Base-by-base conservation (phyloP, 169 alveolate species). In the Eimeria tenella region DNA sequence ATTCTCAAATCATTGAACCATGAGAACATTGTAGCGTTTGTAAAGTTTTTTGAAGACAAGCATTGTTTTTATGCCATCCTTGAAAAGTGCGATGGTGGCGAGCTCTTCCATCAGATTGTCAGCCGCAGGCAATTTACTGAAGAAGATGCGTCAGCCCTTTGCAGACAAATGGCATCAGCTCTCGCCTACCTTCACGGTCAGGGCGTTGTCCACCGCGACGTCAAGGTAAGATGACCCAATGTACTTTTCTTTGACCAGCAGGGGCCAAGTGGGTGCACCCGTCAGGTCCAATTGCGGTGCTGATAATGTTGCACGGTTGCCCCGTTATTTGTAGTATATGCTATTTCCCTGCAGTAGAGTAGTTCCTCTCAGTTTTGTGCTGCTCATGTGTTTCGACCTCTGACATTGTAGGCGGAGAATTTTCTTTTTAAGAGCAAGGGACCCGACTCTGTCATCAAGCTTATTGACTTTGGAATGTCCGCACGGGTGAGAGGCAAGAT, bases 81-180 rank as follows among this genome's bases (percentile, higher is more conserved):
- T 90, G 98, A 97, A 86, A 94, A 94, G 86, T 96, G 98, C 81
- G 97, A 94, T 21, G 98, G 98, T 5, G 98, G 98, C 11, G 98
- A 96, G 63, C 94, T 97, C 87, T 96, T 96, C 89, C 95, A 96
- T 58, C 94, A 93, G 62, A 91, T 97, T 52, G 95, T 96, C n/a
- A 87, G 81, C 83, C 94, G 96, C 68, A 95, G 94, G 75, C 93
- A 95, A 5, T 86, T 96, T 42, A 65, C 96, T 65, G 97, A 97
- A 77, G 94, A 93, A 50, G 96, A 96, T 65, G 96, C 97, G 56
- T 63, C 95, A 11, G 42, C 63, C 70, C 70, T 82, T 60, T 95
- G 95, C 90, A 65, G 90, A 53, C 96, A 97, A 95, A 95, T 97
- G 89, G 94, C 96, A 42, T 84, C 95, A 13, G 97, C 97, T n/a